Evolutionary conservation across 179 eudicot species (phyloP).

Genomic region (Carnegiea gigantea): DNA sequence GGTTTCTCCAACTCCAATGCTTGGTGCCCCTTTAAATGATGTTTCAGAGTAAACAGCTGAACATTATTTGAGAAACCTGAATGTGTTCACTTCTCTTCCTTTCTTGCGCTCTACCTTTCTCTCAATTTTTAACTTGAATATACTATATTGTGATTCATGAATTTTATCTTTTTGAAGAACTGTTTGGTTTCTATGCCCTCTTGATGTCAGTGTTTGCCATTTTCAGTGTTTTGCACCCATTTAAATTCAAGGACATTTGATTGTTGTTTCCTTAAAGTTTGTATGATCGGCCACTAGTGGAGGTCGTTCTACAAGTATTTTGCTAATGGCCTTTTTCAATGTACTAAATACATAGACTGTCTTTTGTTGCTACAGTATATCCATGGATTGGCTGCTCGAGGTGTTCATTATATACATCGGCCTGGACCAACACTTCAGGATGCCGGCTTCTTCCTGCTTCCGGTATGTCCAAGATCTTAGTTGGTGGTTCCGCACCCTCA

Average conservation of each 20-base stretch:
- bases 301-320: background rate
- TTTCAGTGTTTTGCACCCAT: background rate
- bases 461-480: slow-evolving; percentile 39
- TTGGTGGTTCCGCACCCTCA: background rate
- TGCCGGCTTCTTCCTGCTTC: slow-evolving; percentile 87
- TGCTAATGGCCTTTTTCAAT: background rate
- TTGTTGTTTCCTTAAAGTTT: background rate
- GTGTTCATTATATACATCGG: slow-evolving; percentile 90
- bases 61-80: background rate
- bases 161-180: background rate
- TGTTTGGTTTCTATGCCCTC: background rate
- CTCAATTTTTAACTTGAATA: background rate
- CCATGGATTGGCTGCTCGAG: slow-evolving; percentile 94
- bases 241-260: background rate
- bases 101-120: background rate
- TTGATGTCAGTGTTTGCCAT: background rate
- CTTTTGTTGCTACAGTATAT: slow-evolving; percentile 59
- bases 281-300: background rate
- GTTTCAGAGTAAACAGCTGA: background rate
- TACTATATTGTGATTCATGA: background rate
- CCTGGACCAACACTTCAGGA: slow-evolving; percentile 95
- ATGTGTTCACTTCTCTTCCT: background rate
- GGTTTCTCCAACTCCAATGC: background rate
- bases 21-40: background rate
- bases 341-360: slow-evolving; percentile 16